Base-by-base conservation (phyloP, 306 rosid species). In the Cicer arietinum region DNA sequence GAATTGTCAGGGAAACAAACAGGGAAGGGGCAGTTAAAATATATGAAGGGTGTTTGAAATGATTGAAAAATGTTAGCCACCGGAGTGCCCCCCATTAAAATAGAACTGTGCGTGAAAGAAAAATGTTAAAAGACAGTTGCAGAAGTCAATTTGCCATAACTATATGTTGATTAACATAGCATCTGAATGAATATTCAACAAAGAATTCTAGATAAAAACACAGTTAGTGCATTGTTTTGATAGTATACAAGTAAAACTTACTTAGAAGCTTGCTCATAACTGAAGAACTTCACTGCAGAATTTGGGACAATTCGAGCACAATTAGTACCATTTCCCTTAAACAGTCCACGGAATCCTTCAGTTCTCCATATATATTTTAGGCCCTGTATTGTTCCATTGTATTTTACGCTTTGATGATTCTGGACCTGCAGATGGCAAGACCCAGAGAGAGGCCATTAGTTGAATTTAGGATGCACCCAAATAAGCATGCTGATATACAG, bases 261-360 rank as follows among this genome's bases (percentile, higher is more conserved):
- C 98, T 88, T 87, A 10, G 97, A 92, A 67, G 99, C 99, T 84
- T 94, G 93, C 86, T 92, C 99, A 20, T 94, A 94, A 88, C 99
- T 90, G 93, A 94, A 94, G 86, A 94, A 94, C 84, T 94, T 94
- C 83, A 94, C 97, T 0, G 98, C 98, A 69, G 99, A 94, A 71
- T 94, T 94, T 56, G 99, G 99, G 68, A 94, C 91, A 79, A 94
- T 94, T 16, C 98, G 92, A 64, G 96, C 99, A 88, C 99, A 94
- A 53, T 94, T 94, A 58, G 99, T 90, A 67, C 99, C 98, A 67
- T 94, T 94, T 77, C 99, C 99, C 82, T 90, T 94, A 70, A 94
- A 92, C 72, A 94, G 76, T 76, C 99, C 99, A 62, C 96, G 95
- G 71, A 94, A 84, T 30, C 99, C 99, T 85, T 94, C 99, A 77